Evolutionary conservation across 768 basidiomycete genomes (phyloP).

Genomic region (Pleurotus tuber-regium): DNA sequence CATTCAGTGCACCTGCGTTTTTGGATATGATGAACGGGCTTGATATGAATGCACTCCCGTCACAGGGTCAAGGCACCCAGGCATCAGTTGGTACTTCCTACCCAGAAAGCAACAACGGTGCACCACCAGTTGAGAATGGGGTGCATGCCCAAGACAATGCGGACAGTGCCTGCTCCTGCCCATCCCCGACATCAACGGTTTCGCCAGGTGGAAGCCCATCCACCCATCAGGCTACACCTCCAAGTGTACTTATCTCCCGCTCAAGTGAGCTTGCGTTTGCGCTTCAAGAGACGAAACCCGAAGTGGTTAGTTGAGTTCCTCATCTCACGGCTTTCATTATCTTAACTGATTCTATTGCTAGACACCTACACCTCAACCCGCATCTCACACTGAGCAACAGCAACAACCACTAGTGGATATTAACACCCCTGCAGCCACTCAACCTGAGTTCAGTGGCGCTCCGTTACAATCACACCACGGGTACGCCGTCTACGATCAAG

Average conservation of each 20-base stretch:
- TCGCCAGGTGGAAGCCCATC: constrained; percentile 36
- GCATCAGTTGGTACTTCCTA: constrained; percentile 18
- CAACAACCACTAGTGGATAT: neutral
- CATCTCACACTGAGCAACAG: neutral
- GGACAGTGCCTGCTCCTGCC: constrained; percentile 26
- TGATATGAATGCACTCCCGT: constrained; percentile 27
- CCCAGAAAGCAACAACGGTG: constrained; percentile 2
- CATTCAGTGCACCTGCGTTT: constrained; percentile 27
- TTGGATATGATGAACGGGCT: constrained; percentile 41
- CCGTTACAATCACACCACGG: neutral
- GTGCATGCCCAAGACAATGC: neutral
- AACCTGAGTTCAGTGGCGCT: neutral
- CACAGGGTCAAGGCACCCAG: constrained; percentile 22
- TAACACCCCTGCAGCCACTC: neutral
- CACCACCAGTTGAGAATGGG: neutral
- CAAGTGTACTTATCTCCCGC: constrained; percentile 26
- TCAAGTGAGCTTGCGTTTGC: constrained; percentile 35
- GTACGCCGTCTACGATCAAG: constrained; percentile 1
- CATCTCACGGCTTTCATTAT: neutral
- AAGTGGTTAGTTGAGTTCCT: neutral
- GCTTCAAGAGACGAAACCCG: constrained; percentile 24
- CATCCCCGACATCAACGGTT: constrained; percentile 44
- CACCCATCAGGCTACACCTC: constrained; percentile 15
- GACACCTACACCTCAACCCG: neutral
- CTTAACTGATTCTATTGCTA: neutral